These are phyloP conservation scores for Fraxinus anomala DNA, from an alignment of 257 asterid species.

Conservation along the genomic window DNA sequence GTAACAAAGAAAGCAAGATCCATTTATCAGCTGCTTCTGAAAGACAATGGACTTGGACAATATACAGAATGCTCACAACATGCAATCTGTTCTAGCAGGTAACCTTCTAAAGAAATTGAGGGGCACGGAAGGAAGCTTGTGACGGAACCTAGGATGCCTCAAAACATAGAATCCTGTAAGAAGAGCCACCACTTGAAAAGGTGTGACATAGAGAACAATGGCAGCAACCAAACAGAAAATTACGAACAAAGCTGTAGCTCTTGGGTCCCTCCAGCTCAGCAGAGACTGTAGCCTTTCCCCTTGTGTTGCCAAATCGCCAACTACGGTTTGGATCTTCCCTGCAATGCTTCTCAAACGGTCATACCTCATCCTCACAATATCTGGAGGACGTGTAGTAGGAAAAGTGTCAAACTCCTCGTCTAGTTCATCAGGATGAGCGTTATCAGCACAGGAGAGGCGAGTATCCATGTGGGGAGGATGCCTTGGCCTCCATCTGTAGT, in stretches of 20 bases:
- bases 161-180: slow-evolving; percentile 44
- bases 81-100: slow-evolving; percentile 57
- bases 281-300: slow-evolving; percentile 52
- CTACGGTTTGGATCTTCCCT: slow-evolving; percentile 51
- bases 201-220: slow-evolving; percentile 48
- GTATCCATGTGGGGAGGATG: slow-evolving; percentile 61
- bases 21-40: slow-evolving; percentile 24
- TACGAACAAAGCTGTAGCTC: slow-evolving; percentile 50
- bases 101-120: slow-evolving; percentile 53
- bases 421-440: slow-evolving; percentile 52
- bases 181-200: slow-evolving; percentile 47
- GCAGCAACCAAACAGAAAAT: slow-evolving; percentile 47
- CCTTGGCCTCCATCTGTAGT: slow-evolving; percentile 59
- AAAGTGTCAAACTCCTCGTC: slow-evolving; percentile 59
- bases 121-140: slow-evolving; percentile 50
- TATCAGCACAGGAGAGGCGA: slow-evolving; percentile 50
- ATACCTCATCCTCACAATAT: slow-evolving; percentile 51
- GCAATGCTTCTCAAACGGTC: slow-evolving; percentile 56
- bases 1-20: slow-evolving; percentile 21
- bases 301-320: slow-evolving; percentile 59
- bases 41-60: neutral
- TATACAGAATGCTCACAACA: slow-evolving; percentile 35
- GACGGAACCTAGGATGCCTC: slow-evolving; percentile 55
- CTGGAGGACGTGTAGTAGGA: slow-evolving; percentile 53
- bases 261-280: slow-evolving; percentile 64